These are phyloP conservation scores for Gyrodon lividus DNA, from an alignment of 768 basidiomycete species.

Conservation along the genomic window DNA sequence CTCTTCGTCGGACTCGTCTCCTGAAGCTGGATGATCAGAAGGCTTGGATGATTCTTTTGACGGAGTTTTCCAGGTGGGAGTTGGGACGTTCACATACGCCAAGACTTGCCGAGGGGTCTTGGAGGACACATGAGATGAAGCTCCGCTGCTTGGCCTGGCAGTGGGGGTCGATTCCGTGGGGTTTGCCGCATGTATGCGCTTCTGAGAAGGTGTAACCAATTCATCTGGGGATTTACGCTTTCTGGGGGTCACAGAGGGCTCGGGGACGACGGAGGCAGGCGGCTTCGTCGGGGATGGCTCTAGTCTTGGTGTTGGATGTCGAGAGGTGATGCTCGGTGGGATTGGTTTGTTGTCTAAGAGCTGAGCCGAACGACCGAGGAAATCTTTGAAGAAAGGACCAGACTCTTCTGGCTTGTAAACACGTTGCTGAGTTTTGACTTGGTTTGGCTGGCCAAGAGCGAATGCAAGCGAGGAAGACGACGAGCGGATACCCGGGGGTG, in stretches of 20 bases:
- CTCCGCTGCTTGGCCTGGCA: slow-evolving; percentile 17
- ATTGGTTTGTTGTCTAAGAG: slow-evolving; percentile 38
- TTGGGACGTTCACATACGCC: slow-evolving; percentile 34
- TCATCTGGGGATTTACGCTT: slow-evolving; percentile 68
- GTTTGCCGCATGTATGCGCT: slow-evolving; percentile 45
- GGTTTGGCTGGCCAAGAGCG: slow-evolving; percentile 56
- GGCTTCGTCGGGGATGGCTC: slow-evolving; percentile 18
- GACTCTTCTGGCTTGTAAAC: slow-evolving; percentile 58
- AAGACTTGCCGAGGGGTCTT: slow-evolving; percentile 34
- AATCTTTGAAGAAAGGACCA: slow-evolving; percentile 61
- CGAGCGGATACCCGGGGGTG: slow-evolving; percentile 58
- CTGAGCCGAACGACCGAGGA: slow-evolving; percentile 47
- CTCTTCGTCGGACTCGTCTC: slow-evolving; percentile 52
- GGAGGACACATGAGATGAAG: slow-evolving; percentile 26
- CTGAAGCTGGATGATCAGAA: slow-evolving; percentile 48
- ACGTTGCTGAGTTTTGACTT: slow-evolving; percentile 23
- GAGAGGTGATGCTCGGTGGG: slow-evolving; percentile 14
- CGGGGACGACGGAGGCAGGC: slow-evolving; percentile 1
- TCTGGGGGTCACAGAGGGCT: slow-evolving; percentile 50
- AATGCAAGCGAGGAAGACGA: slow-evolving; percentile 74
- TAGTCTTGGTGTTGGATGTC: slow-evolving; percentile 15
- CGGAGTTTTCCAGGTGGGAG: slow-evolving; percentile 29
- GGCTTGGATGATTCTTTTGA: slow-evolving; percentile 19
- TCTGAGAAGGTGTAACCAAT: slow-evolving; percentile 60
- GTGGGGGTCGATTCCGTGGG: slow-evolving; percentile 10